A percentile compares a stretch with the other conserved stretches of the same genome.
These are phyloP conservation scores for Ilyonectria destructans DNA, from an alignment of 2,329 filamentous ascomycete genomes.

Conservation along the genomic window DNA sequence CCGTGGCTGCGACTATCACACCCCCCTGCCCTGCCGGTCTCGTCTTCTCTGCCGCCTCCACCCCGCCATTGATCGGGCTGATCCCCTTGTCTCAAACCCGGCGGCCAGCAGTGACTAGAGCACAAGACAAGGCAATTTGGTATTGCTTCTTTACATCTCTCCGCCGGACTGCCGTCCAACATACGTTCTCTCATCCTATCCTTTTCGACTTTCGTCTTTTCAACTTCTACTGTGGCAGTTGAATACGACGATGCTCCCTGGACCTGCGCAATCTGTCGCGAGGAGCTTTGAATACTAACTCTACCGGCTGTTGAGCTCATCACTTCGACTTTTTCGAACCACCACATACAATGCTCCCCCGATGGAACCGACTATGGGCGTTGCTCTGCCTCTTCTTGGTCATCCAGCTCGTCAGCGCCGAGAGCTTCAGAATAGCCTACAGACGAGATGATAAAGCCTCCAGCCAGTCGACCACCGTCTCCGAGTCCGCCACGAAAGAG, in stretches of 20 bases:
- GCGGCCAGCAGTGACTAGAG: slow-evolving; percentile 25
- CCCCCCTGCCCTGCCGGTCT: slow-evolving; percentile 34
- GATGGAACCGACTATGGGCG: slow-evolving; percentile 54
- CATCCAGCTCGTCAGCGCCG: slow-evolving; percentile 57
- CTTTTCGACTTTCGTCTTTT: slow-evolving; percentile 22
- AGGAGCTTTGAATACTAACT: slow-evolving; percentile 39
- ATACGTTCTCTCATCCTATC: slow-evolving; percentile 10
- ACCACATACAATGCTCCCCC: slow-evolving; percentile 54
- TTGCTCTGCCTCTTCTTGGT: slow-evolving; percentile 59
- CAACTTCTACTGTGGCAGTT: slow-evolving; percentile 9
- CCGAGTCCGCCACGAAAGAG: slow-evolving; percentile 31
- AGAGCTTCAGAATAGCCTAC: slow-evolving; percentile 51
- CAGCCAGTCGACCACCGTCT: slow-evolving; percentile 31
- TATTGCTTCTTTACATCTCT: slow-evolving; percentile 30
- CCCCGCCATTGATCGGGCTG: slow-evolving; percentile 40
- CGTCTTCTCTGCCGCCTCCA: slow-evolving; percentile 33
- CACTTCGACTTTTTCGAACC: slow-evolving; percentile 14
- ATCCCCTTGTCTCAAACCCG: slow-evolving; percentile 39
- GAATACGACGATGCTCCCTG: slow-evolving; percentile 41
- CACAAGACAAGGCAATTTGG: slow-evolving; percentile 31
- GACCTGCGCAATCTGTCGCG: slow-evolving; percentile 30
- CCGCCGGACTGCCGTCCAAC: slow-evolving; percentile 6
- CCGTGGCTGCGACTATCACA: slow-evolving; percentile 32
- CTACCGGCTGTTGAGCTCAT: slow-evolving; percentile 16
- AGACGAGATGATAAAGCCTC: slow-evolving; percentile 53